phyloP scores from a whole-genome alignment of 1,284 basidiomycete species.

The Cutaneotrichosporon mucoides region DNA sequence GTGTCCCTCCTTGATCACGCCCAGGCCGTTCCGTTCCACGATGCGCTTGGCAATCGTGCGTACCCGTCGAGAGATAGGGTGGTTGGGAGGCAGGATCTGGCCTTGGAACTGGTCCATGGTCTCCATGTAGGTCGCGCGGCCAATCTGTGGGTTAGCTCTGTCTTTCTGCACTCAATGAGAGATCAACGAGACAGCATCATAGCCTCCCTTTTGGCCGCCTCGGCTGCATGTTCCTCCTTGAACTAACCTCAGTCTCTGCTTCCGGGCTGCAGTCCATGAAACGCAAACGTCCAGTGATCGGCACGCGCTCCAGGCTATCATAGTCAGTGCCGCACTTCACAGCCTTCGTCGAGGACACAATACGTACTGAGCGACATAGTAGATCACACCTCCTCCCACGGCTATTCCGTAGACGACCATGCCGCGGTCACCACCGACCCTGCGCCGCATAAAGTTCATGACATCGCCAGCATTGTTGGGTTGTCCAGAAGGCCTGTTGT shows the following conservation, averaged over 20 bases:
- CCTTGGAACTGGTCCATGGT: constrained; percentile 17
- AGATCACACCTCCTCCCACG: constrained; percentile 52
- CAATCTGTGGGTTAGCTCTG: constrained; percentile 9
- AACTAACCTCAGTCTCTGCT: constrained; percentile 55
- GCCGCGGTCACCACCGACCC: constrained; percentile 44
- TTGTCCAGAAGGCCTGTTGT: constrained; percentile 9
- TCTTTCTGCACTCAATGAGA: too few relatives aligned
- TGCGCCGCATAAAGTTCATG: constrained; percentile 29
- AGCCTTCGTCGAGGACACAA: too few relatives aligned
- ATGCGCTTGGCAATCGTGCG: constrained; percentile 68
- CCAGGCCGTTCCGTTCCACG: constrained; percentile 67
- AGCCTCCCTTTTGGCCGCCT: too few relatives aligned
- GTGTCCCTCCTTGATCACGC: constrained; percentile 53
- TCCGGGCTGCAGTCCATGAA: constrained; percentile 71
- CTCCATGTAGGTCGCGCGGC: constrained; percentile 9
- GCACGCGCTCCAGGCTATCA: constrained; percentile 68
- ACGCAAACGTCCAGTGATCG: constrained; percentile 74
- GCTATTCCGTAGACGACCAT: constrained; percentile 39
- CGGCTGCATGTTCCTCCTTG: too few relatives aligned
- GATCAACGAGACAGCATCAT: too few relatives aligned
- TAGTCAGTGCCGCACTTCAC: neutral
- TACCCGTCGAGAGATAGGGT: constrained; percentile 64
- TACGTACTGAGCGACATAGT: constrained; percentile 61
- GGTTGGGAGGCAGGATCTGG: constrained; percentile 60
- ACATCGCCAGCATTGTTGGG: constrained; percentile 13